phyloP scores from a whole-genome alignment of 768 basidiomycete genomes.

The Boletus sp. region DNA sequence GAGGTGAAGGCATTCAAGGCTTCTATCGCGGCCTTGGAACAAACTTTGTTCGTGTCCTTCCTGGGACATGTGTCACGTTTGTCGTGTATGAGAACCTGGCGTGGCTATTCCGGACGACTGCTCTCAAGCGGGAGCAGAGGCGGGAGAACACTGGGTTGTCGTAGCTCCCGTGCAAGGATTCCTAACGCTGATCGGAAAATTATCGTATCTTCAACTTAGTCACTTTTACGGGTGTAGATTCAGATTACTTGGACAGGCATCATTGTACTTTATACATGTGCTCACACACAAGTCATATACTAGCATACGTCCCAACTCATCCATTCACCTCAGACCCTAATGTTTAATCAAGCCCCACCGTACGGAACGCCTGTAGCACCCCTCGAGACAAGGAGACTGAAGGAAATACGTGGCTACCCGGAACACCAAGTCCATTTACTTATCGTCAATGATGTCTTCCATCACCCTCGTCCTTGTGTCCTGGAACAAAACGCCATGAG shows the following conservation, averaged over 20 bases:
- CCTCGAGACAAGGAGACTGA: no score
- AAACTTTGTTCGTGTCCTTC: constrained; percentile 90
- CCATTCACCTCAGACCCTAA: no score
- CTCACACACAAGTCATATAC: not conserved
- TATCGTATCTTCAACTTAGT: constrained; percentile 9
- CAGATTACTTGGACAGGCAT: constrained; percentile 3
- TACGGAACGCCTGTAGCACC: no score
- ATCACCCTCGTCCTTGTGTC: not conserved
- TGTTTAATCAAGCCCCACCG: no score
- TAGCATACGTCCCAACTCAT: constrained; percentile 7
- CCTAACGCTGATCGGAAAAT: no score
- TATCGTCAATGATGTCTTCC: not conserved
- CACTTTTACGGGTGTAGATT: not conserved
- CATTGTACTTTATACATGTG: constrained; percentile 11
- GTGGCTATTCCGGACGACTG: constrained; percentile 70
- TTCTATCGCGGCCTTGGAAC: constrained; percentile 96
- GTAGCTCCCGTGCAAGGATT: not conserved
- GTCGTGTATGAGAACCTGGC: constrained; percentile 95
- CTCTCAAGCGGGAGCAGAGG: constrained; percentile 45
- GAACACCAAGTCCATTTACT: constrained; percentile 12
- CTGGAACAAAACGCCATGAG: constrained; percentile 14
- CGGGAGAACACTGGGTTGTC: not conserved
- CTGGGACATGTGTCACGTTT: constrained; percentile 96
- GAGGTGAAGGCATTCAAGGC: constrained; percentile 72
- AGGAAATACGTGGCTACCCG: no score